Evolutionary conservation across 1,284 basidiomycete genomes (phyloP).

Genomic region (Fistulinella cinereoalba): DNA sequence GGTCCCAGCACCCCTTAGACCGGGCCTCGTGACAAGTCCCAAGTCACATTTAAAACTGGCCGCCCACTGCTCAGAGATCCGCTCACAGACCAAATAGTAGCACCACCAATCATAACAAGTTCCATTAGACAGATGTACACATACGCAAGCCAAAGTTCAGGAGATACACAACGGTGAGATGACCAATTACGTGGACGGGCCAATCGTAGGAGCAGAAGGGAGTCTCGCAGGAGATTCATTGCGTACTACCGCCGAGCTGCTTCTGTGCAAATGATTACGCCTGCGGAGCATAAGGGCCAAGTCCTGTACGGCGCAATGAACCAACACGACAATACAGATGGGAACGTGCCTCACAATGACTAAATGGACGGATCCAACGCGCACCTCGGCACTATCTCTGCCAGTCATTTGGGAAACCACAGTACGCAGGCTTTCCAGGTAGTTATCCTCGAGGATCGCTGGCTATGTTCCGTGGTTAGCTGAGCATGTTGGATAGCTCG

Average conservation of each 20-base stretch:
- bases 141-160: slow-evolving; percentile 6
- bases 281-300: slow-evolving; percentile 18
- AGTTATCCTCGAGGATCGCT: slow-evolving; percentile 19
- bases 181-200: slow-evolving; percentile 1
- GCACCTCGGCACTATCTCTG: slow-evolving; percentile 6
- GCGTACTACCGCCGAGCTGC: background rate
- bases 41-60: slow-evolving; percentile 12
- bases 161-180: background rate
- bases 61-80: background rate
- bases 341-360: slow-evolving; percentile 13
- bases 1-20: background rate
- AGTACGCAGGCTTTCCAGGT: slow-evolving; percentile 13
- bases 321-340: background rate
- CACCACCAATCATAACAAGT: slow-evolving; percentile 1
- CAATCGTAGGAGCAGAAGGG: background rate
- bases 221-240: background rate
- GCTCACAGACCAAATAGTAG: background rate
- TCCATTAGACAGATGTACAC: slow-evolving; percentile 7
- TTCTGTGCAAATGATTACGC: slow-evolving; percentile 7
- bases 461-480: slow-evolving; percentile 11
- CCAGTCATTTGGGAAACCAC: slow-evolving; percentile 23
- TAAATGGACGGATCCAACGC: slow-evolving; percentile 16
- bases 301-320: slow-evolving; percentile 17
- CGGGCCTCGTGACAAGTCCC: too few species aligned
- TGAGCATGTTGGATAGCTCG: background rate